phyloP scores from a whole-genome alignment of 2,329 filamentous ascomycete genomes.

The Raffaelea deltoideospora region DNA sequence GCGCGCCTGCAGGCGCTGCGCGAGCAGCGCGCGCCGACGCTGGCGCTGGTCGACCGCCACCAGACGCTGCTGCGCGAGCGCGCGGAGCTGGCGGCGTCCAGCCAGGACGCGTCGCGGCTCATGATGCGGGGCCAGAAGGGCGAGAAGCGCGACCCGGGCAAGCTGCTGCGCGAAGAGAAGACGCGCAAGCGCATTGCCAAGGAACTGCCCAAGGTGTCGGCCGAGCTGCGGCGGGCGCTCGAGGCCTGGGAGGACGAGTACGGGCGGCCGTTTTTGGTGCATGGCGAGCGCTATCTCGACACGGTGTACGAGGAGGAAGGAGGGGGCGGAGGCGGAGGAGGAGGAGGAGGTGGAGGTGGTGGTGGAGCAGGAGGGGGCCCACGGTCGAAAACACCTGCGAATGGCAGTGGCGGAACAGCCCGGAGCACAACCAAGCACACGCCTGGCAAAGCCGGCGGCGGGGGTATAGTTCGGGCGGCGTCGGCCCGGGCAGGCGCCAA shows the following conservation, averaged over 20 bases:
- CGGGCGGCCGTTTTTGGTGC: constrained; percentile 81
- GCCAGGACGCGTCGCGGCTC: constrained; percentile 84
- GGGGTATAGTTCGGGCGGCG: background rate
- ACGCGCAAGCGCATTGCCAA: constrained; percentile 96
- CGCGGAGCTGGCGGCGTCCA: constrained; percentile 75
- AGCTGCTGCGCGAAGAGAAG: constrained; percentile 90
- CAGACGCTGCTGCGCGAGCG: constrained; percentile 70
- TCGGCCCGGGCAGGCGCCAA: constrained; percentile 26
- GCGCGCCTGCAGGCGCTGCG: constrained; percentile 62
- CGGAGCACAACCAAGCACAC: constrained; percentile 6
- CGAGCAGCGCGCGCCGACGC: constrained; percentile 73
- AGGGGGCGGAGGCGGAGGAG: background rate
- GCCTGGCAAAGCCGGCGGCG: constrained; percentile 2
- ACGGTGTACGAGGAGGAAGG: constrained; percentile 46
- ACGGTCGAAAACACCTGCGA: constrained; percentile 58
- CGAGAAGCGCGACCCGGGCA: constrained; percentile 85
- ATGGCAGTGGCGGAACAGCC: constrained; percentile 17
- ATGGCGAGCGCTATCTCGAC: constrained; percentile 83
- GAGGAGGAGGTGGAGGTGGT: background rate
- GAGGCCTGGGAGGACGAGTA: constrained; percentile 89
- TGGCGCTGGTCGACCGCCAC: constrained; percentile 73
- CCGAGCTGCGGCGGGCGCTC: constrained; percentile 67
- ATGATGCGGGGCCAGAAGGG: constrained; percentile 87
- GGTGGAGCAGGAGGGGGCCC: constrained; percentile 45
- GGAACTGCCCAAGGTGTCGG: constrained; percentile 81